Conservation (phyloP, 257 asterid genomes). For the Solanum pinnatisectum region DNA sequence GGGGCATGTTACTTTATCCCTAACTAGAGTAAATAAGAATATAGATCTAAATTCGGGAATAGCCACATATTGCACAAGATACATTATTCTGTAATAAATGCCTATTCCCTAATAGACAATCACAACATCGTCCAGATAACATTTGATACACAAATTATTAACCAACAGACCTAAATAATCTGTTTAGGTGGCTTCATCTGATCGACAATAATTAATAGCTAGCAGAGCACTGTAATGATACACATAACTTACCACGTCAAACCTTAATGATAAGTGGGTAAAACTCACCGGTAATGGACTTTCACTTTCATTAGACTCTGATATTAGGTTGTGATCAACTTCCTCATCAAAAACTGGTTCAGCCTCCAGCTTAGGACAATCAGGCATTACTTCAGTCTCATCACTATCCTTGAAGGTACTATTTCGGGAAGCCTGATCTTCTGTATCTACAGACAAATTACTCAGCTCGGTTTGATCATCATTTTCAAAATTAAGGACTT, state of each 20-base stretch:
- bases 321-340: slow-evolving; percentile 9
- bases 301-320: slow-evolving; percentile 17
- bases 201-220: neutral
- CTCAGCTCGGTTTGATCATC: neutral
- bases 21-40: neutral
- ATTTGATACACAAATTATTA: neutral
- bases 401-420: slow-evolving; percentile 14
- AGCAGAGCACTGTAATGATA: neutral
- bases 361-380: slow-evolving; percentile 20
- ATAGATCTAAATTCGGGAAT: neutral
- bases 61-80: neutral
- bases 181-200: neutral
- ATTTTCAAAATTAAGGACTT: neutral
- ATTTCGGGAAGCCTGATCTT: slow-evolving; percentile 7
- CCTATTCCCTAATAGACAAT: neutral
- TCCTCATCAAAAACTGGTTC: slow-evolving; percentile 26
- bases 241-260: neutral
- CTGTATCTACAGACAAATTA: slow-evolving; percentile 1
- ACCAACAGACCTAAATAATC: neutral
- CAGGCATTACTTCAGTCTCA: slow-evolving; percentile 14
- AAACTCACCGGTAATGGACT: slow-evolving; percentile 32
- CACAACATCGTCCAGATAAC: neutral
- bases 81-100: neutral
- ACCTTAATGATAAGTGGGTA: neutral
- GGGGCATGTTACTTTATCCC: neutral